These are phyloP conservation scores for Darksidea phi DNA, from an alignment of 495 filamentous ascomycete genomes.

Conservation along the genomic window DNA sequence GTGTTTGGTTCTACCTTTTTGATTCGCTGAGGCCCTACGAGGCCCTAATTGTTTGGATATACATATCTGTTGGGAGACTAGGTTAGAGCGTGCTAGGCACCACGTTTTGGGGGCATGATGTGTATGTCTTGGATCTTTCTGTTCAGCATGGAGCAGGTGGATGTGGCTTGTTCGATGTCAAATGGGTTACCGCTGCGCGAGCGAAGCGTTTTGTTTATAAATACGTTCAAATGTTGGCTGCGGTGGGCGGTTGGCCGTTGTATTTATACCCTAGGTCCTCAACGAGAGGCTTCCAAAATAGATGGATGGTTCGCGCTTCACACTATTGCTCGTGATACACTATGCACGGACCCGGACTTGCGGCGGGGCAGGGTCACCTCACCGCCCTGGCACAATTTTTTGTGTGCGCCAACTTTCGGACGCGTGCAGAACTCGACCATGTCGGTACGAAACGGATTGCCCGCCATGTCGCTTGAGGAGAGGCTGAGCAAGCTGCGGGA, in stretches of 20 bases:
- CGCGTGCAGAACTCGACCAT: constrained; percentile 2
- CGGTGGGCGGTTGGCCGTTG: background rate
- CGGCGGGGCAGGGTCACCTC: background rate
- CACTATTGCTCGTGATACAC: too few relatives aligned
- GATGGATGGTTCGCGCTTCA: constrained; percentile 6
- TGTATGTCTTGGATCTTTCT: too few relatives aligned
- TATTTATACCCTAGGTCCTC: background rate
- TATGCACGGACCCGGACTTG: background rate
- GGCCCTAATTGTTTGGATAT: background rate
- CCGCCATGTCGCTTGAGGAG: constrained; percentile 70
- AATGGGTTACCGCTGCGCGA: background rate
- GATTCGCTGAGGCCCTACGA: background rate
- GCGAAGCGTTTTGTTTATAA: background rate
- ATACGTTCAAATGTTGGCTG: background rate
- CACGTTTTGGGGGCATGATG: too few relatives aligned
- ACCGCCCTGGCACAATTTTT: constrained; percentile 18
- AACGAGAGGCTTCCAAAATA: background rate
- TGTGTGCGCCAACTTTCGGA: constrained; percentile 19
- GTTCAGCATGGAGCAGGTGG: too few relatives aligned
- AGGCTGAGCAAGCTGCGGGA: constrained; percentile 89
- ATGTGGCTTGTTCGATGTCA: too few relatives aligned
- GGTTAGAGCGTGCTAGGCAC: too few relatives aligned
- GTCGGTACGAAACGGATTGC: background rate
- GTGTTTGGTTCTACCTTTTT: background rate
- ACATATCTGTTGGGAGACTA: background rate